A percentile compares a stretch with the other conserved stretches of the same genome.
Evolutionary conservation across 1,139 yeast genomes (phyloP).

Genomic region (Lodderomyces parapsilosis): DNA sequence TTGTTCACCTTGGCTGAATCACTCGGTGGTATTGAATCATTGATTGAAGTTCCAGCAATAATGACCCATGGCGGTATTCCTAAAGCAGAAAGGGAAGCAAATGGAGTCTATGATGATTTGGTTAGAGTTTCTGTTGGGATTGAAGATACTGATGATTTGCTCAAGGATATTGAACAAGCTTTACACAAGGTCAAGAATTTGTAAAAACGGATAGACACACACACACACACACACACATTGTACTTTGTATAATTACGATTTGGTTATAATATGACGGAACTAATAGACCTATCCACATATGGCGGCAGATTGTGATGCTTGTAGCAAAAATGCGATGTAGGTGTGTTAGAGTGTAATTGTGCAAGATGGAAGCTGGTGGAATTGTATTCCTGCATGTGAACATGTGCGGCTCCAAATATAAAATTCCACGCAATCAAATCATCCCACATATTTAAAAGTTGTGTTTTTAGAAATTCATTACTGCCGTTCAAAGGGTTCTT

Average conservation of each 20-base stretch:
- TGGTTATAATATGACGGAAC: not conserved
- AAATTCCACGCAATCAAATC: no score
- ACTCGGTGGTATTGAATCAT: slow-evolving; percentile 85
- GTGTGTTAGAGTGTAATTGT: no score
- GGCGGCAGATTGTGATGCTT: no score
- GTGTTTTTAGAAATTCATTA: no score
- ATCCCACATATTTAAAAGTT: no score
- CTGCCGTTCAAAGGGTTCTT: not conserved
- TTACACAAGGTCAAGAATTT: slow-evolving; percentile 29
- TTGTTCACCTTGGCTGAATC: slow-evolving; percentile 87
- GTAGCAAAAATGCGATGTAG: no score
- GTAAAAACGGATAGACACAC: no score
- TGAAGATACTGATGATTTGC: slow-evolving; percentile 77
- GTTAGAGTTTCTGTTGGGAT: slow-evolving; percentile 85
- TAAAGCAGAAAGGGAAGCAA: slow-evolving; percentile 71
- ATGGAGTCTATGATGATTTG: slow-evolving; percentile 81
- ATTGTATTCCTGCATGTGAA: no score
- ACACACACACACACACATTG: not conserved
- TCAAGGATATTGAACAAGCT: slow-evolving; percentile 74
- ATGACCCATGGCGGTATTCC: slow-evolving; percentile 96
- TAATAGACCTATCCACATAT: no score
- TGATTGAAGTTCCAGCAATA: slow-evolving; percentile 85
- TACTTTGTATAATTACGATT: not conserved
- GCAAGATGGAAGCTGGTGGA: not conserved
- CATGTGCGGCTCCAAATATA: no score